Percentiles rank a stretch among this genome's conserved stretches.
Evolutionary conservation across 306 rosid species (phyloP).

Genomic region (Canavalia gladiata): DNA sequence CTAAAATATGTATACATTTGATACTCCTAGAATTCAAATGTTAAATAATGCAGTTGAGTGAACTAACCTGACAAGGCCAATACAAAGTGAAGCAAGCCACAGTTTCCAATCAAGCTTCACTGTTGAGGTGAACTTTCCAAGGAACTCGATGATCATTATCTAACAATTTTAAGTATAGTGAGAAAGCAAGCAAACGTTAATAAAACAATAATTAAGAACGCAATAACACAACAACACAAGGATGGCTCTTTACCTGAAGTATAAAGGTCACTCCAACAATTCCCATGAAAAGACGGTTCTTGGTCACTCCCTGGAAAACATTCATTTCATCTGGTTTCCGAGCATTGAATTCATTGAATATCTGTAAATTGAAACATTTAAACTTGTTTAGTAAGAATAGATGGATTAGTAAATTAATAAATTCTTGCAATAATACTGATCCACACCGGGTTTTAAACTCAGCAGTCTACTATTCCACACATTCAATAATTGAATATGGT

Average conservation of each 20-base stretch:
- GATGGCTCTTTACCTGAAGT: conserved; percentile 71
- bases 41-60: conserved; percentile 16
- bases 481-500: conserved; percentile 38
- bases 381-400: conserved; percentile 20
- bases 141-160: conserved; percentile 85
- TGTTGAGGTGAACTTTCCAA: conserved; percentile 82
- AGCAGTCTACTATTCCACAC: not conserved
- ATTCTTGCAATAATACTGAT: not conserved
- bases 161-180: conserved; percentile 47
- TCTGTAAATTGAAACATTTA: conserved; percentile 55
- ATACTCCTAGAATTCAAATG: not conserved
- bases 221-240: not conserved
- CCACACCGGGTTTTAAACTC: not conserved
- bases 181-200: conserved; percentile 34
- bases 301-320: conserved; percentile 82
- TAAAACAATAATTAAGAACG: not conserved
- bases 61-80: conserved; percentile 75
- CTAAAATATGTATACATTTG: not conserved
- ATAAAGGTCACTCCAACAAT: conserved; percentile 73
- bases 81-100: conserved; percentile 71
- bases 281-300: conserved; percentile 80
- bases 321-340: conserved; percentile 93
- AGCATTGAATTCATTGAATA: conserved; percentile 95
- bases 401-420: conserved; percentile 28
- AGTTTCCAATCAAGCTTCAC: conserved; percentile 73